These are phyloP conservation scores for Trebouxiophyceae sp. DNA, from an alignment of 163 green algal genomes.

Conservation along the genomic window DNA sequence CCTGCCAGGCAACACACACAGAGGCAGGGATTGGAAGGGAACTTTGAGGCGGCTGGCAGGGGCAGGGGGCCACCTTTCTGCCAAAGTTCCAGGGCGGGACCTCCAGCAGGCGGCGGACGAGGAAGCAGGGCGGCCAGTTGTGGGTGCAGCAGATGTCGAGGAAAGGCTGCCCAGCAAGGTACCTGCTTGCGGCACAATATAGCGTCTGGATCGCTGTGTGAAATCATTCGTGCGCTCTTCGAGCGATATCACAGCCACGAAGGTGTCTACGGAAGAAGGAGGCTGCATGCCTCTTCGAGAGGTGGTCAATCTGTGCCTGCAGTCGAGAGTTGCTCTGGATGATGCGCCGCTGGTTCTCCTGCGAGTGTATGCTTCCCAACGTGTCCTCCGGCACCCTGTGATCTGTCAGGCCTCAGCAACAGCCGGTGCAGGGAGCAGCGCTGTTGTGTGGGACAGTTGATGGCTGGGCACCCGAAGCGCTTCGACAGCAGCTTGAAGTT, in stretches of 20 bases:
- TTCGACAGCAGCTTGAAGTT: neutral
- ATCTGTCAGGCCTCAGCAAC: neutral
- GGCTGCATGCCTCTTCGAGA: conserved; percentile 1
- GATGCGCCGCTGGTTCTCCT: conserved; percentile 55
- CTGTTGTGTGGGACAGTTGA: neutral
- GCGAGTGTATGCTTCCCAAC: conserved; percentile 51
- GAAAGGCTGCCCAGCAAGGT: conserved; percentile 36
- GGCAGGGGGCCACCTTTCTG: neutral
- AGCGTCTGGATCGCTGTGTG: neutral
- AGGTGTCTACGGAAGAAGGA: neutral
- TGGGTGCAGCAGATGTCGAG: conserved; percentile 43
- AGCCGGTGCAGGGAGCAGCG: neutral
- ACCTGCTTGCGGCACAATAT: conserved; percentile 10
- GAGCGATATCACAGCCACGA: conserved; percentile 22
- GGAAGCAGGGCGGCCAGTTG: conserved; percentile 69
- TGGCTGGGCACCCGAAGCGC: neutral
- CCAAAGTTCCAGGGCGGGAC: conserved; percentile 18
- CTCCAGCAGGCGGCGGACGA: conserved; percentile 69
- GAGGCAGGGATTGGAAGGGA: neutral
- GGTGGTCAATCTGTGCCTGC: neutral
- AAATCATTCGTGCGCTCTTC: conserved; percentile 1
- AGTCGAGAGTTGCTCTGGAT: conserved; percentile 26
- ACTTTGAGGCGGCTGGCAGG: neutral
- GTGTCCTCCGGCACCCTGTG: conserved; percentile 34
- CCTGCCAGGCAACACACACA: neutral